Percentiles rank a stretch among this genome's conserved stretches.
These are phyloP conservation scores for Microthlaspi erraticum DNA, from an alignment of 345 rosid species.

Conservation along the genomic window DNA sequence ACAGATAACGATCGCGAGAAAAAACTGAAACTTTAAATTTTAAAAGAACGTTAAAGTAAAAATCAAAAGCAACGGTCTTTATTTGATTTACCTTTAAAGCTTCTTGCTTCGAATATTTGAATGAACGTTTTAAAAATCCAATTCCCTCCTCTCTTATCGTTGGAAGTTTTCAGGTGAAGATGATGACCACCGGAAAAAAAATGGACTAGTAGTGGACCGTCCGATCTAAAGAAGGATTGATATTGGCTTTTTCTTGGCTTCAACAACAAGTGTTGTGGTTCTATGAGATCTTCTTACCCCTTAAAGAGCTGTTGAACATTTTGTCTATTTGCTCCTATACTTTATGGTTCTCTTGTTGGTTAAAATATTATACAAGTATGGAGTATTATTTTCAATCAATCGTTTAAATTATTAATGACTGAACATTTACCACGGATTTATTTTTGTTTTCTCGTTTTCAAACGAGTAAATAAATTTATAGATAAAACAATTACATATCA, in stretches of 20 bases:
- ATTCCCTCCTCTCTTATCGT: constrained; percentile 23
- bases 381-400: constrained; percentile 21
- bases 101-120: constrained; percentile 49
- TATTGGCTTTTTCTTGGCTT: constrained; percentile 35
- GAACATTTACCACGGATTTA: not conserved
- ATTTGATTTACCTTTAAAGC: constrained; percentile 48
- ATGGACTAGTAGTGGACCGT: constrained; percentile 25
- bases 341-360: constrained; percentile 22
- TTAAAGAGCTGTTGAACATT: constrained; percentile 14
- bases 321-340: constrained; percentile 12
- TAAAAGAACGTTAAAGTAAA: constrained; percentile 46
- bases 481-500: not conserved
- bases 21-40: constrained; percentile 45
- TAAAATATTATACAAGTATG: not conserved
- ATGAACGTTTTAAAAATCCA: constrained; percentile 22
- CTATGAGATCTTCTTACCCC: constrained; percentile 9
- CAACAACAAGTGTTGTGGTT: constrained; percentile 34
- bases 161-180: constrained; percentile 17
- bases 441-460: constrained; percentile 3
- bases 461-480: not conserved
- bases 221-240: constrained; percentile 14
- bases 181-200: constrained; percentile 26
- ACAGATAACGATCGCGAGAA: constrained; percentile 37
- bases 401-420: not conserved
- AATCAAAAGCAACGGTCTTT: constrained; percentile 63